phyloP scores from a whole-genome alignment of 2,329 filamentous ascomycete species.

The Diaporthe citri region DNA sequence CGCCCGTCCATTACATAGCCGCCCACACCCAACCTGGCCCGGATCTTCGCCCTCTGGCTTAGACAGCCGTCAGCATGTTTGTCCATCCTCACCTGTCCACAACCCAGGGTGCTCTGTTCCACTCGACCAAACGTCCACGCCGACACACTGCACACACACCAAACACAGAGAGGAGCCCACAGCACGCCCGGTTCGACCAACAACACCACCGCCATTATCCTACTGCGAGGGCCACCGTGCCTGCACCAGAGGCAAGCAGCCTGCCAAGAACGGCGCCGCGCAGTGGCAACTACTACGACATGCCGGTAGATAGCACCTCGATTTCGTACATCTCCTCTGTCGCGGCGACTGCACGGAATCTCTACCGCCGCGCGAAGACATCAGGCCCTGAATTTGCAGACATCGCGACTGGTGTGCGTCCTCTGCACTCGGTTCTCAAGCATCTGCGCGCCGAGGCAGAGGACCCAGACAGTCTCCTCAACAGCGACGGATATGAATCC shows the following conservation, averaged over 20 bases:
- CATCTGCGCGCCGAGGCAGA: conserved; percentile 70
- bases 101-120: conserved; percentile 19
- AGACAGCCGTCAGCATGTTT: conserved; percentile 32
- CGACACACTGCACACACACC: not conserved
- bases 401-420: conserved; percentile 63
- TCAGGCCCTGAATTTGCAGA: conserved; percentile 63
- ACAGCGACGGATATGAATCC: conserved; percentile 50
- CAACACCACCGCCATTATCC: not conserved
- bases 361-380: conserved; percentile 66
- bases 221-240: conserved; percentile 17
- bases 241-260: conserved; percentile 25
- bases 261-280: conserved; percentile 27
- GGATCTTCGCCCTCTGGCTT: not conserved
- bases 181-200: not conserved
- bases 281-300: conserved; percentile 40
- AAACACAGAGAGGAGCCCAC: not conserved
- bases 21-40: conserved; percentile 6
- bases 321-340: conserved; percentile 66
- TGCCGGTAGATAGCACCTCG: conserved; percentile 48
- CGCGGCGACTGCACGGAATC: conserved; percentile 66
- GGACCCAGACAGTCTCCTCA: conserved; percentile 68
- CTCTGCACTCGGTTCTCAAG: conserved; percentile 67
- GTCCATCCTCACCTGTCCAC: conserved; percentile 28
- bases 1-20: conserved; percentile 39
- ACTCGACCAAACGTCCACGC: conserved; percentile 1